Percentiles rank a stretch among this genome's conserved stretches.
Conservation (phyloP, 208 protist species). For the Endotrypanum monterogeii region DNA sequence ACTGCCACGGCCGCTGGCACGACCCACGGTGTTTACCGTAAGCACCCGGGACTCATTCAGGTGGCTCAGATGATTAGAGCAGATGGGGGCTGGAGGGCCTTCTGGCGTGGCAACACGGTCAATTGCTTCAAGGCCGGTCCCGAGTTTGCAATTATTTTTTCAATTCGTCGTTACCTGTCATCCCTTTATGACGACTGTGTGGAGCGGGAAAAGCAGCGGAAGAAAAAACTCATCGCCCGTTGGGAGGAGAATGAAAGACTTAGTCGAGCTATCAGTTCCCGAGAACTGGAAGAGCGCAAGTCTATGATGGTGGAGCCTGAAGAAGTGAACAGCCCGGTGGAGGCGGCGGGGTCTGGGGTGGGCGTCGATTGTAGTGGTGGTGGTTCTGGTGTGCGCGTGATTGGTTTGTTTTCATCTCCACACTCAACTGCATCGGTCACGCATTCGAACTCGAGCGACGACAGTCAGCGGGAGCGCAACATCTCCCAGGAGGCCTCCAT, state of each 20-base stretch:
- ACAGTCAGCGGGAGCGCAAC: conserved; percentile 26
- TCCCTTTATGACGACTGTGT: conserved; percentile 84
- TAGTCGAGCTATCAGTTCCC: conserved; percentile 29
- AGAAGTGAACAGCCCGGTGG: background rate
- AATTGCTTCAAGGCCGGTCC: conserved; percentile 92
- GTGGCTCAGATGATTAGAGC: conserved; percentile 75
- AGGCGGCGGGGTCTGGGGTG: background rate
- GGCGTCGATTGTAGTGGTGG: background rate
- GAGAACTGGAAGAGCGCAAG: conserved; percentile 37
- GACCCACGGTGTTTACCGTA: conserved; percentile 8
- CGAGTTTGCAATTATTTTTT: conserved; percentile 91
- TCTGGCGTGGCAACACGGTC: conserved; percentile 90
- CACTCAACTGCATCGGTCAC: background rate
- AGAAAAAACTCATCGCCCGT: conserved; percentile 17
- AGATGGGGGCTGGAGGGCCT: conserved; percentile 76
- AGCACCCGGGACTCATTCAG: conserved; percentile 59
- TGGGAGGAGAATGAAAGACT: conserved; percentile 33
- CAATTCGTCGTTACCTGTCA: conserved; percentile 76
- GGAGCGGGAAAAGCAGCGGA: conserved; percentile 51
- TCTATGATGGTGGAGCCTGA: conserved; percentile 30
- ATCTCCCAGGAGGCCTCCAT: conserved; percentile 57
- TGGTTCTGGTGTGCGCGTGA: background rate
- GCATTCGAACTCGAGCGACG: background rate
- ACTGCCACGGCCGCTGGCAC: background rate
- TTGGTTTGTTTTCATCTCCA: background rate